Evolutionary conservation across 1,139 yeast genomes (phyloP).

Genomic region (Candida albicans): DNA sequence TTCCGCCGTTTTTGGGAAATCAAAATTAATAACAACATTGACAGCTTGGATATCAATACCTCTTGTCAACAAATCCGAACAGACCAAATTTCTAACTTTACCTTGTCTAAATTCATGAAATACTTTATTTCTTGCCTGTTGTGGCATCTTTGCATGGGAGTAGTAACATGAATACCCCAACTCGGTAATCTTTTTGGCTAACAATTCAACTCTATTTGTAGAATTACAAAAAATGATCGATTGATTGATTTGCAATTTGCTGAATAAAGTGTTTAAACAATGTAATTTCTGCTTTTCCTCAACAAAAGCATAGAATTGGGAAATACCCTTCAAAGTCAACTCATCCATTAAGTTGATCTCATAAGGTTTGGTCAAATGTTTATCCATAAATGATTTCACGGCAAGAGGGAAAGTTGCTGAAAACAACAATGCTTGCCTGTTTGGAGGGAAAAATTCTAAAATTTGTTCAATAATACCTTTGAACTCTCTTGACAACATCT

Average conservation of each 20-base stretch:
- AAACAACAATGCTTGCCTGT: slow-evolving; percentile 83
- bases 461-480: slow-evolving; percentile 87
- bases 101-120: slow-evolving; percentile 99
- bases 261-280: slow-evolving; percentile 90
- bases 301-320: slow-evolving; percentile 96
- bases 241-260: slow-evolving; percentile 93
- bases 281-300: slow-evolving; percentile 96
- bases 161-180: slow-evolving; percentile 95
- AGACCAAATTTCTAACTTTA: slow-evolving; percentile 92
- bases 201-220: slow-evolving; percentile 89
- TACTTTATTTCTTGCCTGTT: slow-evolving; percentile 94
- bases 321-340: slow-evolving; percentile 90
- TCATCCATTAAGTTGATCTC: slow-evolving; percentile 98
- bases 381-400: slow-evolving; percentile 90
- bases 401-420: slow-evolving; percentile 96
- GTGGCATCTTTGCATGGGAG: slow-evolving; percentile 98
- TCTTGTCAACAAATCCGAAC: slow-evolving; percentile 94
- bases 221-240: slow-evolving; percentile 96
- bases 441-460: slow-evolving; percentile 74
- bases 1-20: slow-evolving; percentile 97
- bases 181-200: slow-evolving; percentile 95
- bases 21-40: slow-evolving; percentile 95
- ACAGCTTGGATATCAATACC: slow-evolving; percentile 99
- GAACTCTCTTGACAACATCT: slow-evolving; percentile 90
- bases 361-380: slow-evolving; percentile 86